Percentiles rank a stretch among this genome's conserved stretches.
Evolutionary conservation across 441 rosid species (phyloP).

Genomic region (Brassica balearica): DNA sequence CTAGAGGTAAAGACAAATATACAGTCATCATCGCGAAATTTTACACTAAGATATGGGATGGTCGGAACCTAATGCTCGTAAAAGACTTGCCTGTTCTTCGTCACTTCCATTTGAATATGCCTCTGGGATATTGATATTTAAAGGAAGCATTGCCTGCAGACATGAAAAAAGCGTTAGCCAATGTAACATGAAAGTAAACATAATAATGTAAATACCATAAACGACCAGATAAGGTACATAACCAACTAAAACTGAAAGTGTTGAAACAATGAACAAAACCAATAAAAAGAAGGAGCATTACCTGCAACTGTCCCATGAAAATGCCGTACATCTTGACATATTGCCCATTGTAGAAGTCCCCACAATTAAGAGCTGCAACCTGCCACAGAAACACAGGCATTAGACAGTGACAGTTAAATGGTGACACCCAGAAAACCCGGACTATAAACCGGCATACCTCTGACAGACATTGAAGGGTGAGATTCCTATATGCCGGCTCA

Average conservation of each 20-base stretch:
- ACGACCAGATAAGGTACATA: not conserved
- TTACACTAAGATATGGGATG: not conserved
- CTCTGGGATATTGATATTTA: conserved; percentile 70
- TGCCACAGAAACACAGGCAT: conserved; percentile 44
- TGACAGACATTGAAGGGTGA: conserved; percentile 94
- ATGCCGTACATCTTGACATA: conserved; percentile 83
- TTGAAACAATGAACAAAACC: not conserved
- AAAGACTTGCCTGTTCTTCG: conserved; percentile 85
- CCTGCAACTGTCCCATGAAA: conserved; percentile 92
- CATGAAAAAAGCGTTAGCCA: conserved; percentile 23
- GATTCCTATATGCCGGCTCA: conserved; percentile 83
- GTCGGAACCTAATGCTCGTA: conserved; percentile 10
- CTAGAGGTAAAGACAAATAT: conserved; percentile 48
- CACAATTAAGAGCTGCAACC: conserved; percentile 95
- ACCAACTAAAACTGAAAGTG: not conserved
- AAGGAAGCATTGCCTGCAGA: conserved; percentile 74
- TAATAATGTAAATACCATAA: not conserved
- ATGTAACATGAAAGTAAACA: not conserved
- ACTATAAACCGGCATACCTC: conserved; percentile 62
- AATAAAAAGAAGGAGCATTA: not conserved
- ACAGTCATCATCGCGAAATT: not conserved
- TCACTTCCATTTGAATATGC: conserved; percentile 85
- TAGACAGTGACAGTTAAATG: conserved; percentile 2
- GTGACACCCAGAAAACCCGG: not conserved
- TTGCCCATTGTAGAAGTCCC: conserved; percentile 87